A percentile compares a stretch with the other conserved stretches of the same genome.
phyloP scores from a whole-genome alignment of 1,284 basidiomycete species.

The Tremellales sp. region DNA sequence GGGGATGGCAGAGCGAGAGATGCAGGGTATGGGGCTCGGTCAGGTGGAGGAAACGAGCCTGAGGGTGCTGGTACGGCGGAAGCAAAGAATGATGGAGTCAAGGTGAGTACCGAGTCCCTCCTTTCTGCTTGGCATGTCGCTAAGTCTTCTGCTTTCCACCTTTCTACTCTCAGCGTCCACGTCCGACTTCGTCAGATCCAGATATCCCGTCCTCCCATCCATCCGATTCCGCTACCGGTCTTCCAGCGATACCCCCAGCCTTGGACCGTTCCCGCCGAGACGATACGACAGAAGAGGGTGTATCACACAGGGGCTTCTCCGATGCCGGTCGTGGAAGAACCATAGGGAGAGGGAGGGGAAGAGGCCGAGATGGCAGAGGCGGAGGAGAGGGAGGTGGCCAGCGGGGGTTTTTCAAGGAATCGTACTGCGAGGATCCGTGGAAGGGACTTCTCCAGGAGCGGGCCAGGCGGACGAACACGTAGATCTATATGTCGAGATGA shows the following conservation, averaged over 20 bases:
- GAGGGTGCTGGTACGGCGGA: neutral
- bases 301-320: neutral
- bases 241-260: neutral
- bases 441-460: slow-evolving; percentile 15
- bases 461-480: too few relatives aligned
- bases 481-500: too few relatives aligned
- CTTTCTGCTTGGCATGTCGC: neutral
- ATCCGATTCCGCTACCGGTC: neutral
- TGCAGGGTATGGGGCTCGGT: neutral
- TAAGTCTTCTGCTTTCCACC: neutral
- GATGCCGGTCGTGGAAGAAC: slow-evolving; percentile 1
- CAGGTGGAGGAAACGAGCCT: neutral
- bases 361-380: slow-evolving; percentile 6
- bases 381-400: slow-evolving; percentile 3
- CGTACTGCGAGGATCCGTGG: slow-evolving; percentile 42
- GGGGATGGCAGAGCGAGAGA: neutral
- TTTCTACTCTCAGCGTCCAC: slow-evolving; percentile 6
- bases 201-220: neutral
- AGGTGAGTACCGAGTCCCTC: slow-evolving; percentile 9
- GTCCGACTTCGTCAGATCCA: slow-evolving; percentile 10
- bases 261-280: too few relatives aligned
- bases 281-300: too few relatives aligned
- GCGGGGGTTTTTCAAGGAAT: slow-evolving; percentile 30
- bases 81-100: slow-evolving; percentile 9
- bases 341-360: slow-evolving; percentile 11